Conservation (phyloP, 495 filamentous ascomycete genomes). For the Jackrogersella multiformis region DNA sequence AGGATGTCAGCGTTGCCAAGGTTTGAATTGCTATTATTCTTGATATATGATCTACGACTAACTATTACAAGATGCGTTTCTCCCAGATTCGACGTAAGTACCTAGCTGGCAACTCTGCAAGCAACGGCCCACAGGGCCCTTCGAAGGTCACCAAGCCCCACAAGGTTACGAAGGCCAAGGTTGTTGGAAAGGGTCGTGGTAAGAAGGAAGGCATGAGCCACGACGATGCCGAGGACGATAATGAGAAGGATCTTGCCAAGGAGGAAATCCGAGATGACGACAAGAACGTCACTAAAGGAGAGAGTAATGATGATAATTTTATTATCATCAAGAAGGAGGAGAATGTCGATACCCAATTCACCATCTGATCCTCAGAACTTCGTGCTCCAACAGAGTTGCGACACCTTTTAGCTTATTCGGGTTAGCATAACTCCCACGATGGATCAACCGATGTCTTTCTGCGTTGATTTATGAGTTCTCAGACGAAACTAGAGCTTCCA, state of each 20-base stretch:
- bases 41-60: not conserved
- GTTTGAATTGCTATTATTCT: constrained; percentile 12
- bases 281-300: not conserved
- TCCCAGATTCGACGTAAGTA: constrained; percentile 36
- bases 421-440: not conserved
- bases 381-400: not conserved
- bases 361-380: not conserved
- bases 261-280: not conserved
- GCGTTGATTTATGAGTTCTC: not conserved
- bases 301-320: too few relatives aligned
- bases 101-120: not conserved
- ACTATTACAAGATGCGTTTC: constrained; percentile 18
- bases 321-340: too few relatives aligned
- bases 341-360: not conserved
- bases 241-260: not conserved
- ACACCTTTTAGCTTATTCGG: not conserved
- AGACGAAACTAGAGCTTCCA: too few relatives aligned
- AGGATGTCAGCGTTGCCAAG: constrained; percentile 28
- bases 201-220: not conserved
- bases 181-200: not conserved
- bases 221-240: not conserved
- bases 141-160: constrained; percentile 18
- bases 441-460: not conserved
- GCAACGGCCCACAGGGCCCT: not conserved
- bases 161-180: constrained; percentile 26